phyloP scores from a whole-genome alignment of 2,329 filamentous ascomycete species.

The Lachnellula occidentalis region DNA sequence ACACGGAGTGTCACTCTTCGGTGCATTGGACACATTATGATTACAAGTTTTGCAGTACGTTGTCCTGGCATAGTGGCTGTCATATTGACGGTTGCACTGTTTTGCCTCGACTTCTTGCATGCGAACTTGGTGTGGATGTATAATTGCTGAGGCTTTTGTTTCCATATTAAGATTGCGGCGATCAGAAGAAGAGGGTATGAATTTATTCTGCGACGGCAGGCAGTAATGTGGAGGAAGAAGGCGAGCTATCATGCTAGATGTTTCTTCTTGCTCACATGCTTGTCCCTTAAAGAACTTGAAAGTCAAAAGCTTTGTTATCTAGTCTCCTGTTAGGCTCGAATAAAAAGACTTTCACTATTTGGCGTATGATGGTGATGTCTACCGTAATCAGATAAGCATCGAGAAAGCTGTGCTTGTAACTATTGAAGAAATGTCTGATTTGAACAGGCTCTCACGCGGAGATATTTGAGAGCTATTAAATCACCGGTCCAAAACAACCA shows the following conservation, averaged over 20 bases:
- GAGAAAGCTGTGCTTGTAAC: background rate
- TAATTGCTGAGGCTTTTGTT: slow-evolving; percentile 20
- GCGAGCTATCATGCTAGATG: slow-evolving; percentile 23
- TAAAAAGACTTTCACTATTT: background rate
- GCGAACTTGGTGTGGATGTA: slow-evolving; percentile 22
- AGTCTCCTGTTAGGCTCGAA: slow-evolving; percentile 28
- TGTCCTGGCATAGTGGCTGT: slow-evolving; percentile 21
- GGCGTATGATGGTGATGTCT: background rate
- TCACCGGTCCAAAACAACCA: background rate
- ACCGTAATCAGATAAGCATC: background rate
- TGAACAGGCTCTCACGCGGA: too few relatives aligned
- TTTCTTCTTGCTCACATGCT: slow-evolving; percentile 24
- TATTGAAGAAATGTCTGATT: too few relatives aligned
- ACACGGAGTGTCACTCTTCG: slow-evolving; percentile 46
- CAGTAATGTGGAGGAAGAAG: slow-evolving; percentile 20
- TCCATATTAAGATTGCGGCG: slow-evolving; percentile 15
- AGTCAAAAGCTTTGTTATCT: slow-evolving; percentile 30
- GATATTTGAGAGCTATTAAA: background rate
- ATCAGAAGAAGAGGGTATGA: slow-evolving; percentile 16
- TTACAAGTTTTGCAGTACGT: slow-evolving; percentile 49
- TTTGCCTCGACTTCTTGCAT: slow-evolving; percentile 22
- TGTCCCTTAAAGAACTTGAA: slow-evolving; percentile 16
- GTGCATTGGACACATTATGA: slow-evolving; percentile 57
- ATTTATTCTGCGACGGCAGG: slow-evolving; percentile 21
- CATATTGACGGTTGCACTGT: slow-evolving; percentile 18